Conservation (phyloP, 805 yeast genomes). For the Candida fluviatilis region DNA sequence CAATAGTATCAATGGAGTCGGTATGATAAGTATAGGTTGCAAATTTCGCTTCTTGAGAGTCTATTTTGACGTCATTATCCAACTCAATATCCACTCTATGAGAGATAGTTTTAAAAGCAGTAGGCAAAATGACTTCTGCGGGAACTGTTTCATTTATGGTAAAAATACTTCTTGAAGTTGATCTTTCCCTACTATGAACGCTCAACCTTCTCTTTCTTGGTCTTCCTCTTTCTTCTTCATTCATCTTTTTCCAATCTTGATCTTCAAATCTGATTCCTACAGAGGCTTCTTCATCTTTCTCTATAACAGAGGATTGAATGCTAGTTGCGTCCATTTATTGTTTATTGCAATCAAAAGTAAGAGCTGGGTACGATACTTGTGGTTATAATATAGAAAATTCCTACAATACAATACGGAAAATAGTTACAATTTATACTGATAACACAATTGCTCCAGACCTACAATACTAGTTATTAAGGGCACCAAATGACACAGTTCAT, state of each 20-base stretch:
- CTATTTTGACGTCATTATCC: slow-evolving; percentile 10
- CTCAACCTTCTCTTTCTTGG: slow-evolving; percentile 7
- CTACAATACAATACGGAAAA: background rate
- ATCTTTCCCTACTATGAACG: slow-evolving; percentile 6
- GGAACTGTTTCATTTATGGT: slow-evolving; percentile 5
- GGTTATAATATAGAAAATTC: background rate
- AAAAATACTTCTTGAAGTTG: slow-evolving; percentile 3
- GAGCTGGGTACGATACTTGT: too few species aligned
- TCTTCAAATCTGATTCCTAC: slow-evolving; percentile 7
- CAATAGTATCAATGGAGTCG: slow-evolving; percentile 19
- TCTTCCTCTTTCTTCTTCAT: slow-evolving; percentile 6
- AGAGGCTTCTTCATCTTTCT: background rate
- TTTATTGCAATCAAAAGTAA: too few species aligned
- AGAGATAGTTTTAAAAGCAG: slow-evolving; percentile 34
- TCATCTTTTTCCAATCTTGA: background rate
- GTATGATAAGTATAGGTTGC: slow-evolving; percentile 26
- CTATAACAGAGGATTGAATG: background rate
- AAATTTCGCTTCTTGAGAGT: slow-evolving; percentile 15
- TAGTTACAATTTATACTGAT: too few species aligned
- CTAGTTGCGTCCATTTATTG: background rate
- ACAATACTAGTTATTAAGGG: too few species aligned
- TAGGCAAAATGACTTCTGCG: slow-evolving; percentile 30
- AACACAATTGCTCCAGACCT: too few species aligned
- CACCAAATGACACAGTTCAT: too few species aligned
- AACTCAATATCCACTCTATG: slow-evolving; percentile 27